Conservation (phyloP, 352 stramenopile genomes). For the Halophytophthora batemanensis region DNA sequence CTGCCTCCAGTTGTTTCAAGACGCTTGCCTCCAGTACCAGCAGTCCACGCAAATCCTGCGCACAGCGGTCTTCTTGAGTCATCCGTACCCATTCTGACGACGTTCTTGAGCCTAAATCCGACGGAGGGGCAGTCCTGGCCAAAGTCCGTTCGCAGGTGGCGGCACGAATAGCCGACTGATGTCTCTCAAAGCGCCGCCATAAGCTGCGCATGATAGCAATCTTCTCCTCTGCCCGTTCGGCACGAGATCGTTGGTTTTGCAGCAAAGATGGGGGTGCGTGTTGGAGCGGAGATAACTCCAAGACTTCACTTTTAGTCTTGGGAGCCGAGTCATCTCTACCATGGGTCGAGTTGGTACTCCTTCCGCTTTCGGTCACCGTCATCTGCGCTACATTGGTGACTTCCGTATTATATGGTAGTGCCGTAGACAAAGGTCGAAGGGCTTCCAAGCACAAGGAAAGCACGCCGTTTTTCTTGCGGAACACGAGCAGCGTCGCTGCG, state of each 20-base stretch:
- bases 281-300: too few species aligned
- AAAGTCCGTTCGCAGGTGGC: constrained; percentile 13
- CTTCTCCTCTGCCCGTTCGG: constrained; percentile 7
- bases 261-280: too few species aligned
- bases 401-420: neutral
- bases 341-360: too few species aligned
- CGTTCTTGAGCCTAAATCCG: neutral
- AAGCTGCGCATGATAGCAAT: constrained; percentile 8
- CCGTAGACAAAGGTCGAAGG: neutral
- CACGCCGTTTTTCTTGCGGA: constrained; percentile 34
- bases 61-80: constrained; percentile 43
- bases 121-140: constrained; percentile 1
- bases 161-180: constrained; percentile 32
- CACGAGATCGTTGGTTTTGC: neutral
- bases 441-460: constrained; percentile 17
- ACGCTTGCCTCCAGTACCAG: constrained; percentile 40
- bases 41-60: constrained; percentile 38
- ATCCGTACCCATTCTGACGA: constrained; percentile 51
- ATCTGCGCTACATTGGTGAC: neutral
- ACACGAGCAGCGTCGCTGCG: constrained; percentile 22
- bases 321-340: too few species aligned
- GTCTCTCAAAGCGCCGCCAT: constrained; percentile 35
- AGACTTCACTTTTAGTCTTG: too few species aligned
- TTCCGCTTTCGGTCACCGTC: neutral
- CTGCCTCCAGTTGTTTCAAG: constrained; percentile 26